Conservation (phyloP, 2,329 filamentous ascomycete genomes). For the Colletotrichum brevisporum region DNA sequence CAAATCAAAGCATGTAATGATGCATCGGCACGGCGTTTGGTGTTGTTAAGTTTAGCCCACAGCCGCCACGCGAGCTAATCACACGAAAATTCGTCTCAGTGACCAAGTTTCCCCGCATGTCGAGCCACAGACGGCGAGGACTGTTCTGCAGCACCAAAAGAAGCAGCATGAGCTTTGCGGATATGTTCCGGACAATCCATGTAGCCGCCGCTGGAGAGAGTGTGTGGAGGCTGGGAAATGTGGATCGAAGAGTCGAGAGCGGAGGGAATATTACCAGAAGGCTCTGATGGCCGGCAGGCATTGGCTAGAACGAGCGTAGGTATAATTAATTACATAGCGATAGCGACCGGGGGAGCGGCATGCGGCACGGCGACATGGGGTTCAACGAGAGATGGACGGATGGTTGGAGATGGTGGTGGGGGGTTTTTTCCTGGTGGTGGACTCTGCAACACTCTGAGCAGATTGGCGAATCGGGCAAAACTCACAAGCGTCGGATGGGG, state of each 20-base stretch:
- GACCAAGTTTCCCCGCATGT: not conserved
- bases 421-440: not conserved
- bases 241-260: not conserved
- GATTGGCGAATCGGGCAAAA: conserved; percentile 34
- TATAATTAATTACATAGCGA: not conserved
- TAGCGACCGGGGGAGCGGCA: conserved; percentile 11
- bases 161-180: not conserved
- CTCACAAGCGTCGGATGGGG: not conserved
- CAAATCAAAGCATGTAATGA: conserved; percentile 35
- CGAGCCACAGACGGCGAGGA: not conserved
- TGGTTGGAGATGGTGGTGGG: not conserved
- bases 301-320: not conserved
- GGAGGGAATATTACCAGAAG: not conserved
- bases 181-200: conserved; percentile 12
- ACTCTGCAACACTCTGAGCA: conserved; percentile 12
- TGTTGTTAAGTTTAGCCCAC: conserved; percentile 42
- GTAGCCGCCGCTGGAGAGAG: conserved; percentile 14
- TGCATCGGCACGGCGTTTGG: conserved; percentile 39
- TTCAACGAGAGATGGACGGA: conserved; percentile 17
- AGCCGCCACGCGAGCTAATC: conserved; percentile 30
- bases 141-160: not conserved
- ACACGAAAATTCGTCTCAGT: conserved; percentile 17
- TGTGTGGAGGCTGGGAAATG: not conserved
- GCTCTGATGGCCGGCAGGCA: conserved; percentile 13
- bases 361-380: conserved; percentile 32